phyloP scores from a whole-genome alignment of 495 filamentous ascomycete species.

The Lasiosphaeria miniovina region DNA sequence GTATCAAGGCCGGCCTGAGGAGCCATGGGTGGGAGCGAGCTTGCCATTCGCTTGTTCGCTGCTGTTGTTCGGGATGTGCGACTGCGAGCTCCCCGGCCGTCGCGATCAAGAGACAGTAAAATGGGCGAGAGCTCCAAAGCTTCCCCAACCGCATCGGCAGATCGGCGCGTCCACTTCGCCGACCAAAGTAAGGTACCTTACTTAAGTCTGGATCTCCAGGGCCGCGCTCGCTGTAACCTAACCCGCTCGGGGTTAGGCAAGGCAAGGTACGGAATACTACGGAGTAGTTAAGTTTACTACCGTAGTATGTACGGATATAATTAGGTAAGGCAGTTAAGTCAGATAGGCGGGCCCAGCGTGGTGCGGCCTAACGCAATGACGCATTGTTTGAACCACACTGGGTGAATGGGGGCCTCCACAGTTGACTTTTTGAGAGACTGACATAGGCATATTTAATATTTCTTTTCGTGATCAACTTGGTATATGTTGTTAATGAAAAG shows the following conservation, averaged over 20 bases:
- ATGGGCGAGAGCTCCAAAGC: conserved; percentile 1
- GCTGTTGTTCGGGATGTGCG: conserved; percentile 11
- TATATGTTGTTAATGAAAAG: too few species aligned
- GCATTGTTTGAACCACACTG: neutral
- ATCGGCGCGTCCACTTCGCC: conserved; percentile 10
- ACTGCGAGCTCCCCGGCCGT: too few species aligned
- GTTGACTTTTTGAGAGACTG: too few species aligned
- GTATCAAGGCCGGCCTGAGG: conserved; percentile 75
- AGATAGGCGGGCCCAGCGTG: neutral
- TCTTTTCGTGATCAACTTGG: too few species aligned
- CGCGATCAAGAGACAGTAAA: neutral
- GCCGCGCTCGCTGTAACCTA: neutral
- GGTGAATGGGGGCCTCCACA: too few species aligned
- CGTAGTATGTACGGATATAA: too few species aligned
- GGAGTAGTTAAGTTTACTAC: too few species aligned
- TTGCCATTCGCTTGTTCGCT: conserved; percentile 41
- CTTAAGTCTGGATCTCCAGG: neutral
- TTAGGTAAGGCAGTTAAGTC: too few species aligned
- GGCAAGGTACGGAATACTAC: too few species aligned
- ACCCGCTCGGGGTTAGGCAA: neutral
- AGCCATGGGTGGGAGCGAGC: conserved; percentile 48
- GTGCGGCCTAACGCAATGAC: neutral
- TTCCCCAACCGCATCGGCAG: conserved; percentile 3
- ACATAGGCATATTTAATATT: too few species aligned
- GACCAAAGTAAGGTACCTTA: neutral